Evolutionary conservation across 208 protist genomes (phyloP).

Genomic region (Crithidia mellificae): DNA sequence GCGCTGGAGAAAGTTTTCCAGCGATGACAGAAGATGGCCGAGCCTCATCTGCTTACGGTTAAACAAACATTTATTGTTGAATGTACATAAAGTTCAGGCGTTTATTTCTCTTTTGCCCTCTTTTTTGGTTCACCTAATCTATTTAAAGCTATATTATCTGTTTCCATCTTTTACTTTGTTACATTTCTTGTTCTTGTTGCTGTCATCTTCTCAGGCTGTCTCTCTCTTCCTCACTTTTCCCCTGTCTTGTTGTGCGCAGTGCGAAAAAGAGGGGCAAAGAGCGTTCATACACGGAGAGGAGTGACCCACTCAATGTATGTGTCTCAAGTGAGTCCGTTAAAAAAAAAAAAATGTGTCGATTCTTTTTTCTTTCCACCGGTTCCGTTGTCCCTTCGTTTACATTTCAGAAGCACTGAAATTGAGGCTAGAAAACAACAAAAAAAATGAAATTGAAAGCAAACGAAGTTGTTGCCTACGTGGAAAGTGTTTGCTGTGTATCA

Average conservation of each 20-base stretch:
- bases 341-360: background rate
- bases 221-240: too few relatives aligned
- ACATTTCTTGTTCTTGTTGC: conserved; percentile 8
- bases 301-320: background rate
- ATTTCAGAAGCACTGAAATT: too few relatives aligned
- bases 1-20: background rate
- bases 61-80: background rate
- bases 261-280: background rate
- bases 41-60: background rate
- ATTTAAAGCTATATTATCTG: too few relatives aligned
- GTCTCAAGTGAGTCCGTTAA: background rate
- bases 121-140: background rate
- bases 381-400: background rate
- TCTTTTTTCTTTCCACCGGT: conserved; percentile 14
- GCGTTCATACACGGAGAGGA: background rate
- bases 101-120: conserved; percentile 9
- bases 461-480: too few relatives aligned
- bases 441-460: too few relatives aligned
- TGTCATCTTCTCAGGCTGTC: background rate
- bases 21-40: too few relatives aligned
- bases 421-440: too few relatives aligned
- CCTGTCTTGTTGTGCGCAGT: background rate
- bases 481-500: too few relatives aligned
- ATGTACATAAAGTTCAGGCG: background rate
- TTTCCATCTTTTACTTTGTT: conserved; percentile 8